Conservation (phyloP, 2,329 filamentous ascomycete species). For the Cercospora sp. region DNA sequence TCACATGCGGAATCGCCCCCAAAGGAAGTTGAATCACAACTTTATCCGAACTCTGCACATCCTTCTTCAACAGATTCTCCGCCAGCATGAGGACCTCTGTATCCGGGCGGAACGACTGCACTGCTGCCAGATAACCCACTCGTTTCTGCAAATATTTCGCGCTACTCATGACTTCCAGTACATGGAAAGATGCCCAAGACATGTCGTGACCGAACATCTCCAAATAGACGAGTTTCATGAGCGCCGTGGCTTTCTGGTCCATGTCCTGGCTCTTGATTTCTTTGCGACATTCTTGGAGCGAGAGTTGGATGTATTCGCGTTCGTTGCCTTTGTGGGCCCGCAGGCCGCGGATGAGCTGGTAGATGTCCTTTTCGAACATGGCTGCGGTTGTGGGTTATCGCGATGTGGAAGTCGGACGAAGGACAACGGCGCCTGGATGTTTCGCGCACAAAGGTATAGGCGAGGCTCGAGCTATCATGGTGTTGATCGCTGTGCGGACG, state of each 20-base stretch:
- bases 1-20: conserved; percentile 87
- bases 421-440: neutral
- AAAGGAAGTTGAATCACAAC: conserved; percentile 84
- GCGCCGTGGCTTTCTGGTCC: conserved; percentile 94
- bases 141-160: conserved; percentile 93
- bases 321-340: conserved; percentile 95
- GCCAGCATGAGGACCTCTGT: conserved; percentile 97
- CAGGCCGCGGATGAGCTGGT: conserved; percentile 95
- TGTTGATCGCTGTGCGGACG: neutral
- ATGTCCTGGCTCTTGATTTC: conserved; percentile 94
- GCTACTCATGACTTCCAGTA: conserved; percentile 98
- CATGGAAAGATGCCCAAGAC: conserved; percentile 98
- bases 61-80: conserved; percentile 95
- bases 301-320: conserved; percentile 90
- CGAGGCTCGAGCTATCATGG: conserved; percentile 1
- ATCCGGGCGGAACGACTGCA: conserved; percentile 92
- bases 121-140: conserved; percentile 90
- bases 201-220: conserved; percentile 99
- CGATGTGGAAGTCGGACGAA: neutral
- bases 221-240: conserved; percentile 93
- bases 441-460: conserved; percentile 6
- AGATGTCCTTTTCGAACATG: conserved; percentile 99
- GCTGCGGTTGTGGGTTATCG: conserved; percentile 6
- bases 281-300: conserved; percentile 88
- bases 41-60: conserved; percentile 70